phyloP scores from a whole-genome alignment of 1,284 basidiomycete species.

The Amylostereum areolatum region DNA sequence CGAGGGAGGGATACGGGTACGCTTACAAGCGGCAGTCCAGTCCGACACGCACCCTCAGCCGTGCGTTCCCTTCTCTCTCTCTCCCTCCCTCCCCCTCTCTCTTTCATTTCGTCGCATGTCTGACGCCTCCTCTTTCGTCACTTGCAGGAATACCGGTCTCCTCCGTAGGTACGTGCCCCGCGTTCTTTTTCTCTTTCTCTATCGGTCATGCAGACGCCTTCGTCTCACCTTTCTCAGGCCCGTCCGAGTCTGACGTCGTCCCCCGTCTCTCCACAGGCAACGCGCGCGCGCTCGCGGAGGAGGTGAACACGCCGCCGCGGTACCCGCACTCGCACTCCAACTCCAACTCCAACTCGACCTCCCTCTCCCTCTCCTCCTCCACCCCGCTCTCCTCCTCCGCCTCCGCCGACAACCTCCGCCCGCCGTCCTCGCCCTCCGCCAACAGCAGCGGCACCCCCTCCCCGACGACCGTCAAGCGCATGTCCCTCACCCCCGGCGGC shows the following conservation, averaged over 20 bases:
- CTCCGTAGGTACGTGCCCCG: too few species aligned
- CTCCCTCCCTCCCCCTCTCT: neutral
- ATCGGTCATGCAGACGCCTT: neutral
- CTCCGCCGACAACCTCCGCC: too few species aligned
- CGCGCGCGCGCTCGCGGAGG: slow-evolving; percentile 73
- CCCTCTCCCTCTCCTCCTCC: slow-evolving; percentile 6
- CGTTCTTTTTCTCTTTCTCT: neutral
- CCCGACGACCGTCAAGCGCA: slow-evolving; percentile 30
- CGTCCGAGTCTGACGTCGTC: slow-evolving; percentile 5
- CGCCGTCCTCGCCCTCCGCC: slow-evolving; percentile 16
- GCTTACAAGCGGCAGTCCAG: slow-evolving; percentile 54
- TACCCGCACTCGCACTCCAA: slow-evolving; percentile 24
- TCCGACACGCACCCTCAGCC: slow-evolving; percentile 71
- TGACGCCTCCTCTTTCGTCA: slow-evolving; percentile 3
- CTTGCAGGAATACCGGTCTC: slow-evolving; percentile 64
- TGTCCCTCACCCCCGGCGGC: slow-evolving; percentile 64
- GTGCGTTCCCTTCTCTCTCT: slow-evolving; percentile 39
- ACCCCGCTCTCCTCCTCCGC: slow-evolving; percentile 21
- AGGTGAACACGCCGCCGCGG: slow-evolving; percentile 31
- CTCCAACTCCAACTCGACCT: slow-evolving; percentile 12
- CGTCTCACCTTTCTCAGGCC: neutral
- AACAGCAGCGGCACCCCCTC: slow-evolving; percentile 29
- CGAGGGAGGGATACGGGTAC: slow-evolving; percentile 21
- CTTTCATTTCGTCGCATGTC: neutral
- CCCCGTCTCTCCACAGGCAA: slow-evolving; percentile 75